Percentiles rank a stretch among this genome's conserved stretches.
Conservation (phyloP, 495 filamentous ascomycete species). For the Chaetomium tenue region DNA sequence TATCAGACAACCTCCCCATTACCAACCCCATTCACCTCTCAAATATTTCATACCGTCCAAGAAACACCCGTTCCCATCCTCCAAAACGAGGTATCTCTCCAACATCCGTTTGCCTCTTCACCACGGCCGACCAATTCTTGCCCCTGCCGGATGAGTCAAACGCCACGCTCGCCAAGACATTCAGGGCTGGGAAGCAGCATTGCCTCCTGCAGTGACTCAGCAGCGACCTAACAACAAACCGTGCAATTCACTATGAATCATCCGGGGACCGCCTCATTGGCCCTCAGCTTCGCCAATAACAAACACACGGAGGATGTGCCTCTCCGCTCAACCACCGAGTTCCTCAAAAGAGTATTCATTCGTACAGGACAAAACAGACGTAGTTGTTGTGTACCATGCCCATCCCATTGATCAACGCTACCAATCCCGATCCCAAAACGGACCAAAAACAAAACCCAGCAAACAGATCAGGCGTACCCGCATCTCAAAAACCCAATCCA, state of each 20-base stretch:
- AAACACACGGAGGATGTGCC: too few species aligned
- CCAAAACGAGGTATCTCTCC: not conserved
- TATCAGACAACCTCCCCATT: not conserved
- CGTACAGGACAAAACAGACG: too few species aligned
- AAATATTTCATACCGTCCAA: not conserved
- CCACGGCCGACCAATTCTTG: not conserved
- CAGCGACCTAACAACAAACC: not conserved
- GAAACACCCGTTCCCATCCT: not conserved
- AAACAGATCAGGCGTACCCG: too few species aligned
- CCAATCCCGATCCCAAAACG: too few species aligned
- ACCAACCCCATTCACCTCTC: not conserved
- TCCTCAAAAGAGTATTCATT: not conserved
- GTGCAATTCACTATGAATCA: constrained; percentile 26
- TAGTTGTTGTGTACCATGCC: too few species aligned
- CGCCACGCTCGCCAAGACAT: not conserved
- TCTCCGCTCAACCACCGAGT: not conserved
- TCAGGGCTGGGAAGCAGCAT: not conserved
- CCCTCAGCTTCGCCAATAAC: not conserved
- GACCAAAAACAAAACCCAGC: too few species aligned
- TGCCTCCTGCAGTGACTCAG: constrained; percentile 8
- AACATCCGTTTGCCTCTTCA: not conserved
- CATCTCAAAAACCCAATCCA: not conserved
- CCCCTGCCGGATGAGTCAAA: constrained; percentile 4
- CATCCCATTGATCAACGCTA: too few species aligned
- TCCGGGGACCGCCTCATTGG: constrained; percentile 15